Percentiles rank a stretch among this genome's conserved stretches.
Conservation (phyloP, 1,284 basidiomycete species). For the Tylopilus sp. region DNA sequence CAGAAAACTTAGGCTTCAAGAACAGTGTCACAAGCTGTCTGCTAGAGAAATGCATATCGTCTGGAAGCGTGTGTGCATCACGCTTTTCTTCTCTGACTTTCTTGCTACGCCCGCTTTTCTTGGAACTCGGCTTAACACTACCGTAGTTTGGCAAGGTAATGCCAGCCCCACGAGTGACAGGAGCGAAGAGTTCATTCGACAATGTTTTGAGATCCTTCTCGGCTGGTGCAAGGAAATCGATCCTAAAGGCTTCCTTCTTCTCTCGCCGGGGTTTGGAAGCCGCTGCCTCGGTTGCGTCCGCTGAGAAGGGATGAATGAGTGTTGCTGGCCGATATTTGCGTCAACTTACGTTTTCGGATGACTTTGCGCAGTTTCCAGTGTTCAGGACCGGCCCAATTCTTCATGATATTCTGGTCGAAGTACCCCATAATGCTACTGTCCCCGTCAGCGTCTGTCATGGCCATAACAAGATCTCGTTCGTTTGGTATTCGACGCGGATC, state of each 20-base stretch:
- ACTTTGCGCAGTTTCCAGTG: conserved; percentile 95
- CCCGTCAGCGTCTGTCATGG: conserved; percentile 78
- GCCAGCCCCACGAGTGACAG: conserved; percentile 70
- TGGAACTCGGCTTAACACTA: conserved; percentile 51
- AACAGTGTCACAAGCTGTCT: conserved; percentile 92
- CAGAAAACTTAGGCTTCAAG: conserved; percentile 95
- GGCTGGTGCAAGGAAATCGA: conserved; percentile 83
- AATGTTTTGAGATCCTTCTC: conserved; percentile 78
- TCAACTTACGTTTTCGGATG: conserved; percentile 74
- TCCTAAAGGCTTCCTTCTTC: conserved; percentile 90
- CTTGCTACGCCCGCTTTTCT: conserved; percentile 56
- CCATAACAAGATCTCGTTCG: conserved; percentile 85
- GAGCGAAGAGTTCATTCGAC: conserved; percentile 86
- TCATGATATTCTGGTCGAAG: conserved; percentile 91
- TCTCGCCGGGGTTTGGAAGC: conserved; percentile 70
- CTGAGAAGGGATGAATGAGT: conserved; percentile 42
- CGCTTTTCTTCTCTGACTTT: conserved; percentile 70
- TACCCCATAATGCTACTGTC: conserved; percentile 88
- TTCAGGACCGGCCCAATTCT: conserved; percentile 99
- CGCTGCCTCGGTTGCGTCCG: conserved; percentile 60
- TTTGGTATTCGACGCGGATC: conserved; percentile 81
- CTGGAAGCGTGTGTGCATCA: conserved; percentile 88
- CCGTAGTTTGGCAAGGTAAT: conserved; percentile 73
- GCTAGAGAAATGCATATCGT: conserved; percentile 98
- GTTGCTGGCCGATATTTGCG: conserved; percentile 1